phyloP scores from a whole-genome alignment of 768 basidiomycete species.

The Tricholoma saponaceum region DNA sequence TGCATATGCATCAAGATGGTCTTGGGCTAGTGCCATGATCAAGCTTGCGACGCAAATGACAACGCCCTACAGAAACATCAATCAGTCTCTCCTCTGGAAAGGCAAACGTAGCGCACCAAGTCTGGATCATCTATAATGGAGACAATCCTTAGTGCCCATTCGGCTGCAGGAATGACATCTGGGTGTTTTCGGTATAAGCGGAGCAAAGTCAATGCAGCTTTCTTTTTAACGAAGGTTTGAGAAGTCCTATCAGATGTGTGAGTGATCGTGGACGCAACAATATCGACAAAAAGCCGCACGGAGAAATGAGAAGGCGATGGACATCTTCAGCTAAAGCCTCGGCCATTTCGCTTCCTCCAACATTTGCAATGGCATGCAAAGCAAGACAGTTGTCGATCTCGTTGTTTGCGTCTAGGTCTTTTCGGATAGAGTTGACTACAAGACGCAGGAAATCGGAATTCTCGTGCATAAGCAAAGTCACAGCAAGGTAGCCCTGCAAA shows the following conservation, averaged over 20 bases:
- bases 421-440: conserved; percentile 97
- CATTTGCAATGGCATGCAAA: conserved; percentile 96
- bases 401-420: conserved; percentile 91
- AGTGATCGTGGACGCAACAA: neutral
- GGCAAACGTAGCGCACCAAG: conserved; percentile 44
- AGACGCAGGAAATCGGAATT: conserved; percentile 95
- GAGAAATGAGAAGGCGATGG: conserved; percentile 90
- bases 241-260: conserved; percentile 64
- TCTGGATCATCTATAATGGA: conserved; percentile 95
- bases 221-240: conserved; percentile 95
- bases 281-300: conserved; percentile 48
- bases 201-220: conserved; percentile 91
- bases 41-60: conserved; percentile 91
- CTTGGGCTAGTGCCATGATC: conserved; percentile 92
- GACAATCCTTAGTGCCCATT: conserved; percentile 95
- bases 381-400: conserved; percentile 97
- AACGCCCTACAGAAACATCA: conserved; percentile 62
- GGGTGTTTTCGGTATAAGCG: conserved; percentile 95
- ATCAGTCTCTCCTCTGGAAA: conserved; percentile 5
- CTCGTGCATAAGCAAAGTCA: conserved; percentile 97
- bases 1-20: conserved; percentile 84
- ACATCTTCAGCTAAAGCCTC: conserved; percentile 93
- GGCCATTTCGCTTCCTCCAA: conserved; percentile 98
- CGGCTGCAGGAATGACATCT: conserved; percentile 85
- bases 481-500: conserved; percentile 89